Conservation (phyloP, 2,329 filamentous ascomycete species). For the Hymenoscyphus linearis region DNA sequence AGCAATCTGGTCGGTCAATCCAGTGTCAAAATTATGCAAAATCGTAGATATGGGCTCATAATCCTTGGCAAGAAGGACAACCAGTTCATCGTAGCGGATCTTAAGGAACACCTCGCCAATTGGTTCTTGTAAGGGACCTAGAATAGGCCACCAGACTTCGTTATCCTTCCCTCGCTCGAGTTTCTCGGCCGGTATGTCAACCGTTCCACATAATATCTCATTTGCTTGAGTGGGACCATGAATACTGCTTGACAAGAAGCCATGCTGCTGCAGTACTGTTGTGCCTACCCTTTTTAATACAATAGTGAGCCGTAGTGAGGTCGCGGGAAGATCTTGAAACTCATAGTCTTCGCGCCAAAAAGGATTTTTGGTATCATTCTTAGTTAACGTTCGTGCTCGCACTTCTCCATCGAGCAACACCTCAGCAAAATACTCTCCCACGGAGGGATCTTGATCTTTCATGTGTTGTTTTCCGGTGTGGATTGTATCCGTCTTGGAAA, state of each 20-base stretch:
- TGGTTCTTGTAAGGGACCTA: constrained; percentile 68
- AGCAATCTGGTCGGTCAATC: constrained; percentile 79
- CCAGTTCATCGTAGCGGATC: constrained; percentile 78
- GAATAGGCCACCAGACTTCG: constrained; percentile 83
- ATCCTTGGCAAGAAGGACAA: constrained; percentile 80
- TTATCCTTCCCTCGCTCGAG: constrained; percentile 70
- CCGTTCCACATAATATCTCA: constrained; percentile 59
- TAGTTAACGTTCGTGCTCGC: constrained; percentile 68
- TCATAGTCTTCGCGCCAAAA: constrained; percentile 79
- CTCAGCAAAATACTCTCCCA: constrained; percentile 73
- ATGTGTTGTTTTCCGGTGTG: constrained; percentile 19
- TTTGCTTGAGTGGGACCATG: constrained; percentile 32
- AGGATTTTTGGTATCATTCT: constrained; percentile 64
- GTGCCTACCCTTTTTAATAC: constrained; percentile 61
- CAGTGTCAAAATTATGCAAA: constrained; percentile 77
- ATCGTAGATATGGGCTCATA: constrained; percentile 79
- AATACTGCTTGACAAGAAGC: constrained; percentile 29
- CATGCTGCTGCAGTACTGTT: constrained; percentile 19
- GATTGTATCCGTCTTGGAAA: constrained; percentile 29
- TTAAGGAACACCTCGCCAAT: constrained; percentile 83
- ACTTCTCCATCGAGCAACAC: constrained; percentile 76
- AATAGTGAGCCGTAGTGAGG: constrained; percentile 63
- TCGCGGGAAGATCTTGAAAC: constrained; percentile 66
- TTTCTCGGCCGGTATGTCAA: constrained; percentile 72
- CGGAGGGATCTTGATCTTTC: constrained; percentile 40